Evolutionary conservation across 2,329 filamentous ascomycete species (phyloP).

Genomic region (Zasmidium angulare): DNA sequence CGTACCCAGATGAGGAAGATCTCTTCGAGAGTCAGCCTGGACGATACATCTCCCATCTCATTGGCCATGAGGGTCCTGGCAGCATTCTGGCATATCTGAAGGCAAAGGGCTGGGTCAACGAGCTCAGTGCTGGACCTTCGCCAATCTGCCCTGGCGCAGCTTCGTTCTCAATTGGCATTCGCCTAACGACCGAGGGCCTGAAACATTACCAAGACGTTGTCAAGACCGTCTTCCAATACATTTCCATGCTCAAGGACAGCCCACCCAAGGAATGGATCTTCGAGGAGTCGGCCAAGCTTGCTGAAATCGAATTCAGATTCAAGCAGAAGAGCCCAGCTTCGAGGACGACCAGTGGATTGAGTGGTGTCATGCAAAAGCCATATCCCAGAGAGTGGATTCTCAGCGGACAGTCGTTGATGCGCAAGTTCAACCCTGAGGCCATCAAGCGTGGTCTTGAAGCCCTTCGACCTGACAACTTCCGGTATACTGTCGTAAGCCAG

Average conservation of each 20-base stretch:
- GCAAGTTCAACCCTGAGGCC: slow-evolving; percentile 74
- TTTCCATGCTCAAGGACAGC: slow-evolving; percentile 77
- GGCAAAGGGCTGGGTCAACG: slow-evolving; percentile 84
- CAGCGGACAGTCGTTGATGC: slow-evolving; percentile 73
- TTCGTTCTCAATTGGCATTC: slow-evolving; percentile 76
- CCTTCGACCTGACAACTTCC: slow-evolving; percentile 84
- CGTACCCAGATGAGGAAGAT: slow-evolving; percentile 79
- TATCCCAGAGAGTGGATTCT: slow-evolving; percentile 84
- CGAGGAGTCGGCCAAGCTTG: slow-evolving; percentile 84
- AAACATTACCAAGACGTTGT: slow-evolving; percentile 79
- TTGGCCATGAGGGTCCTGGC: slow-evolving; percentile 89
- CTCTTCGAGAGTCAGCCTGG: slow-evolving; percentile 79
- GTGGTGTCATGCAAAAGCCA: slow-evolving; percentile 86
- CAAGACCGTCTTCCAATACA: slow-evolving; percentile 86
- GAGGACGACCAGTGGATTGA: slow-evolving; percentile 81
- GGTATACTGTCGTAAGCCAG: slow-evolving; percentile 78
- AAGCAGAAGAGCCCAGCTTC: slow-evolving; percentile 89
- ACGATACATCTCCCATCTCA: slow-evolving; percentile 81
- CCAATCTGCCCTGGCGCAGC: slow-evolving; percentile 76
- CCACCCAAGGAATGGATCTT: slow-evolving; percentile 91
- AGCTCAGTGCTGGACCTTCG: slow-evolving; percentile 73
- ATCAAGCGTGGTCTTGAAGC: slow-evolving; percentile 73
- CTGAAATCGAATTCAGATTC: slow-evolving; percentile 93
- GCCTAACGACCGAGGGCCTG: slow-evolving; percentile 80
- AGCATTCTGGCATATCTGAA: slow-evolving; percentile 91